Evolutionary conservation across 805 yeast species (phyloP).

Genomic region (Saitoella complicata): DNA sequence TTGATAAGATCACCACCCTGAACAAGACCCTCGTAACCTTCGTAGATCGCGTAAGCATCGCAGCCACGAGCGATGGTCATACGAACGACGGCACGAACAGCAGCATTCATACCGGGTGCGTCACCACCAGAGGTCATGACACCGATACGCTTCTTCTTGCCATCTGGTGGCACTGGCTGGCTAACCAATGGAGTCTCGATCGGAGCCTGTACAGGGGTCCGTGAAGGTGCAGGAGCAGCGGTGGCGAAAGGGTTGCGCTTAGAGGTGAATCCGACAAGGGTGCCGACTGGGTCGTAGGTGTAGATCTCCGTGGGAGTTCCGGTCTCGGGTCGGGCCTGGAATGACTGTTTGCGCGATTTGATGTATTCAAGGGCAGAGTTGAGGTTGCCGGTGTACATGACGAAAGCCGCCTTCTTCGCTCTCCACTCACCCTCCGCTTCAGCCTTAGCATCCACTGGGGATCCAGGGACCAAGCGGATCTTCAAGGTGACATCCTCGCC

Average conservation of each 20-base stretch:
- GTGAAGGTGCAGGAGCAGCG: slow-evolving; percentile 2
- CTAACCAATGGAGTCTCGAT: background rate
- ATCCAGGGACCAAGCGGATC: slow-evolving; percentile 11
- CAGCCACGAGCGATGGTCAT: slow-evolving; percentile 78
- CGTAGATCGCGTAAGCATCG: slow-evolving; percentile 79
- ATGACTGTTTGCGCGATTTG: slow-evolving; percentile 21
- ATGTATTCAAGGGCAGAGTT: slow-evolving; percentile 23
- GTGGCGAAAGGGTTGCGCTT: slow-evolving; percentile 19
- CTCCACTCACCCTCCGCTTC: slow-evolving; percentile 32
- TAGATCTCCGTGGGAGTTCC: slow-evolving; percentile 61
- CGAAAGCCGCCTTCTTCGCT: slow-evolving; percentile 27
- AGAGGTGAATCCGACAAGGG: slow-evolving; percentile 63
- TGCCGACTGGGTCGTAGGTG: slow-evolving; percentile 71
- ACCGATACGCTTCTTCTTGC: slow-evolving; percentile 47
- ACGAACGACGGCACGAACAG: slow-evolving; percentile 87
- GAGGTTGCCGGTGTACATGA: slow-evolving; percentile 32
- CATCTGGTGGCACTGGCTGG: background rate
- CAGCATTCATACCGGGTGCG: slow-evolving; percentile 97
- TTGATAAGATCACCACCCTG: slow-evolving; percentile 65
- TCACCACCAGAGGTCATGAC: slow-evolving; percentile 99
- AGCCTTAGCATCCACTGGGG: slow-evolving; percentile 11
- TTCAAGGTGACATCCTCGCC: slow-evolving; percentile 17
- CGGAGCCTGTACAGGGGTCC: slow-evolving; percentile 5
- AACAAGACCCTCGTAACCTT: slow-evolving; percentile 90
- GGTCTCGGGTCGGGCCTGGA: slow-evolving; percentile 54